Evolutionary conservation across 2,329 filamentous ascomycete genomes (phyloP).

Genomic region (Talaromyces marneffei): DNA sequence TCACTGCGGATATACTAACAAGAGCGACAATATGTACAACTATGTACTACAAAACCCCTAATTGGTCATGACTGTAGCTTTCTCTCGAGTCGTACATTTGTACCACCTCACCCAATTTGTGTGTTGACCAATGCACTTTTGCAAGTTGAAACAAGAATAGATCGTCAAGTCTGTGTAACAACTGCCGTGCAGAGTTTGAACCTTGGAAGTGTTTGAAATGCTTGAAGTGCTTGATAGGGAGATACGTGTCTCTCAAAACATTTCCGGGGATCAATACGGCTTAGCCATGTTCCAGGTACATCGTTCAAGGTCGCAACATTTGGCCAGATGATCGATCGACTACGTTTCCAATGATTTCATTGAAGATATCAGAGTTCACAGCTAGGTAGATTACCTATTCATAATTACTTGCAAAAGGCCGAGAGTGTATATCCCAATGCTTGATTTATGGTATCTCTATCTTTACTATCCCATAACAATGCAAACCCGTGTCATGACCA

Average conservation of each 20-base stretch:
- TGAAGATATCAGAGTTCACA: not conserved
- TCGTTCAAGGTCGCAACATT: not conserved
- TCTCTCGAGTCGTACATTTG: not conserved
- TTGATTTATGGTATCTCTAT: slow-evolving; percentile 3
- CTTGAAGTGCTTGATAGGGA: not conserved
- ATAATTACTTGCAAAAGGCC: too few relatives aligned
- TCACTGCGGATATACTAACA: not conserved
- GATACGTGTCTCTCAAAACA: too few relatives aligned
- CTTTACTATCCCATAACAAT: not conserved
- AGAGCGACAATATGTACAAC: not conserved
- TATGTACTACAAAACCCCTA: not conserved
- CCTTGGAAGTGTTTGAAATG: too few relatives aligned
- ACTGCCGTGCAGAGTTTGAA: not conserved
- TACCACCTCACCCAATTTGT: too few relatives aligned
- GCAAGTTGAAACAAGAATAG: not conserved
- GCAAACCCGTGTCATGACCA: not conserved
- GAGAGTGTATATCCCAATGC: not conserved
- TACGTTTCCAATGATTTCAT: not conserved
- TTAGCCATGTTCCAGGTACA: not conserved
- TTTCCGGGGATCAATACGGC: too few relatives aligned
- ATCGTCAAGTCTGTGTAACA: not conserved
- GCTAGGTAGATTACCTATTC: not conserved
- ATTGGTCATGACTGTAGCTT: not conserved
- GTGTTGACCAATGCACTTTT: not conserved
- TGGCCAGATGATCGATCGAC: not conserved